Evolutionary conservation across 345 rosid genomes (phyloP).

Genomic region (Nephelium lappaceum): DNA sequence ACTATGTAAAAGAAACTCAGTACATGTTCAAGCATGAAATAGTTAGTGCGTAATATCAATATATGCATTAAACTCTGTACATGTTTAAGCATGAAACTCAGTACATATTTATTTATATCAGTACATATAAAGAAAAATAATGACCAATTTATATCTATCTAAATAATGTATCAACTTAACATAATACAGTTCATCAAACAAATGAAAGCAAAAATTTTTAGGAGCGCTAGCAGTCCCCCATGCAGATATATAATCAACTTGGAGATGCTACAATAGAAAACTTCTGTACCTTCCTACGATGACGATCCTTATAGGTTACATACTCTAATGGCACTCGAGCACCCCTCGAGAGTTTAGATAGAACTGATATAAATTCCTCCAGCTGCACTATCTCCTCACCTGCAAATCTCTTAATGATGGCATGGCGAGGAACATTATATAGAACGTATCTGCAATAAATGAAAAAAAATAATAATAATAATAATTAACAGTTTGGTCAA

Average conservation of each 20-base stretch:
- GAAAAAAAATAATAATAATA: slow-evolving; percentile 23
- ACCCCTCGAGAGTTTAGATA: slow-evolving; percentile 75
- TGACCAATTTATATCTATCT: too few relatives aligned
- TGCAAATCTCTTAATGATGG: slow-evolving; percentile 88
- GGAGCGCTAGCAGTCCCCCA: neutral
- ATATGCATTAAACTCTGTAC: too few relatives aligned
- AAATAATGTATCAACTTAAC: too few relatives aligned
- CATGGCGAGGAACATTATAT: slow-evolving; percentile 86
- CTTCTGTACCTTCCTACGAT: slow-evolving; percentile 78
- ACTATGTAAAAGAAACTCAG: too few relatives aligned
- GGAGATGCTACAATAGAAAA: neutral
- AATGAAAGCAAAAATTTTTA: neutral
- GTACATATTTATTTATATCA: too few relatives aligned
- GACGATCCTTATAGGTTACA: slow-evolving; percentile 79
- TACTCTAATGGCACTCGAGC: slow-evolving; percentile 92
- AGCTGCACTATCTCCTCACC: slow-evolving; percentile 75
- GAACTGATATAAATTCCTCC: slow-evolving; percentile 63
- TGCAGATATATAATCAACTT: neutral
- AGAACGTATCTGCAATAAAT: slow-evolving; percentile 72
- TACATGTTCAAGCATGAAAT: too few relatives aligned
- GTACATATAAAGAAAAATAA: too few relatives aligned
- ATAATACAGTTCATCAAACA: neutral
- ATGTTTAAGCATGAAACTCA: too few relatives aligned
- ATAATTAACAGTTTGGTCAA: neutral
- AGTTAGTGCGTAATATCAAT: too few relatives aligned